Evolutionary conservation across 2,329 filamentous ascomycete genomes (phyloP).

Genomic region (Stylonectria norvegica): DNA sequence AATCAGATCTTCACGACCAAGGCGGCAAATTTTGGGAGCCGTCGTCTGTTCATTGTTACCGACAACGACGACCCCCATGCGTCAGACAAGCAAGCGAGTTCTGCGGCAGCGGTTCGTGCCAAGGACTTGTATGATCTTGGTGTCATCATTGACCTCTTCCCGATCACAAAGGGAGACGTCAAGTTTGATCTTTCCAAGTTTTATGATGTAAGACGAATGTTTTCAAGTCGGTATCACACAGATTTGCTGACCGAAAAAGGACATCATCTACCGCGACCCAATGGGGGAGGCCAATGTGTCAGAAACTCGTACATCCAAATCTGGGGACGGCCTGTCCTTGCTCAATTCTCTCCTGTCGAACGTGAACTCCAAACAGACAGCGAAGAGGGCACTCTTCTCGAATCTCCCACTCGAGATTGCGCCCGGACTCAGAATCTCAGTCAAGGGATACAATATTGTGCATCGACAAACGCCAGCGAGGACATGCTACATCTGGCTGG

Average conservation of each 20-base stretch:
- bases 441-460: conserved; percentile 89
- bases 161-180: conserved; percentile 68
- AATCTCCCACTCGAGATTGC: conserved; percentile 85
- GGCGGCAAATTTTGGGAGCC: conserved; percentile 88
- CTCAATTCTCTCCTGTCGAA: conserved; percentile 79
- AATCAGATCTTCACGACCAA: conserved; percentile 96
- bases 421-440: conserved; percentile 77
- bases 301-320: conserved; percentile 60
- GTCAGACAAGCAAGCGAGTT: conserved; percentile 67
- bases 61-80: conserved; percentile 86
- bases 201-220: conserved; percentile 68
- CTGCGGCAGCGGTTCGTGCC: conserved; percentile 78
- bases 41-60: conserved; percentile 91
- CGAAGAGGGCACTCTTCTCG: conserved; percentile 81
- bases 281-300: conserved; percentile 59
- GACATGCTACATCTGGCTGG: conserved; percentile 83
- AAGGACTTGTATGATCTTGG: conserved; percentile 95
- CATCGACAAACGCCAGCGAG: conserved; percentile 79
- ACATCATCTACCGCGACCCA: conserved; percentile 84
- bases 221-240: not conserved
- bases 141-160: conserved; percentile 88
- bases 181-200: conserved; percentile 82
- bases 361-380: conserved; percentile 84
- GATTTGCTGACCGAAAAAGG: conserved; percentile 44
- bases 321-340: conserved; percentile 72